Conservation (phyloP, 1,139 yeast genomes). For the Magnusiomyces suaveolens region DNA sequence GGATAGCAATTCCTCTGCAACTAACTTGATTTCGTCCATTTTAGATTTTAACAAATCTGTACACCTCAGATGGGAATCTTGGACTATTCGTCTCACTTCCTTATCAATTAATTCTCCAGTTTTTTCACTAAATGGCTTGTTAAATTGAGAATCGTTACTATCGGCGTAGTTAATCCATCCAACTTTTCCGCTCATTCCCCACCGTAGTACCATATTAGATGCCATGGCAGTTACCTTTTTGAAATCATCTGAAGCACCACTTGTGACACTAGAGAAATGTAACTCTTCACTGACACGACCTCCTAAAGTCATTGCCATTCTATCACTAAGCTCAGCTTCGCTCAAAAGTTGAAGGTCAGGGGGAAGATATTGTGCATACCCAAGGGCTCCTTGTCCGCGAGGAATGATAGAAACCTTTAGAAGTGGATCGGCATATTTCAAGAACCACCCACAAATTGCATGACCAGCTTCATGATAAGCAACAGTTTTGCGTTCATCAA, state of each 20-base stretch:
- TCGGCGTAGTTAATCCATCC: constrained; percentile 70
- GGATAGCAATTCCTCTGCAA: constrained; percentile 72
- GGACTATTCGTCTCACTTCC: constrained; percentile 75
- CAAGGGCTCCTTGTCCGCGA: constrained; percentile 91
- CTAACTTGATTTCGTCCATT: constrained; percentile 62
- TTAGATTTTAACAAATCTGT: constrained; percentile 57
- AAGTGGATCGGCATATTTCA: constrained; percentile 82
- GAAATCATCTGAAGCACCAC: constrained; percentile 94
- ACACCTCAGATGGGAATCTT: constrained; percentile 68
- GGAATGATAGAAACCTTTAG: constrained; percentile 94
- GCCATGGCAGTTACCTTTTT: constrained; percentile 95
- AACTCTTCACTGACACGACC: constrained; percentile 94
- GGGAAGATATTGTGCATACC: constrained; percentile 96
- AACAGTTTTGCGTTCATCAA: constrained; percentile 77
- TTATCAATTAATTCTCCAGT: constrained; percentile 72
- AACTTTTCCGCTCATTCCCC: constrained; percentile 81
- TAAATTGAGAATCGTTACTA: constrained; percentile 36
- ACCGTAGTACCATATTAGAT: constrained; percentile 77
- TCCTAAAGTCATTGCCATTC: constrained; percentile 95
- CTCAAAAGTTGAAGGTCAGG: constrained; percentile 81
- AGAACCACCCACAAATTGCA: constrained; percentile 95
- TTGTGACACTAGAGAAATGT: constrained; percentile 79
- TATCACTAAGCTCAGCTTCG: constrained; percentile 67
- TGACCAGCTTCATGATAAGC: constrained; percentile 99
- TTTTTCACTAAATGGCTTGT: constrained; percentile 85